These are phyloP conservation scores for Globisporangium nodosum DNA, from an alignment of 352 stramenopile genomes.

Conservation along the genomic window DNA sequence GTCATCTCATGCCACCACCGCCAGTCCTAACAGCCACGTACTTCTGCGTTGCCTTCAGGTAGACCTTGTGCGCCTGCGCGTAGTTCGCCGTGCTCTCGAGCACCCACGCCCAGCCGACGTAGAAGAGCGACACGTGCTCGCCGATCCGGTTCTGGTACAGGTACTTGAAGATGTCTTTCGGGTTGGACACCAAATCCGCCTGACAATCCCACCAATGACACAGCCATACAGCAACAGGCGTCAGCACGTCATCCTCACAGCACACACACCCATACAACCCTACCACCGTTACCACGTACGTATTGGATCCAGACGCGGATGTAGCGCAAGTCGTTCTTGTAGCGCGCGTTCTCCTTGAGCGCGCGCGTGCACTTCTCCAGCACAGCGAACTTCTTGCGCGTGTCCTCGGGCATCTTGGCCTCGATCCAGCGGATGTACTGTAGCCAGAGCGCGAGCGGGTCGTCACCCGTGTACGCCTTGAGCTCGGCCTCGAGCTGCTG, in stretches of 20 bases:
- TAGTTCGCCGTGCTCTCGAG: conserved; percentile 79
- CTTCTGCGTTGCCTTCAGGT: conserved; percentile 82
- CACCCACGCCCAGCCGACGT: conserved; percentile 82
- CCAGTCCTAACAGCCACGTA: conserved; percentile 24
- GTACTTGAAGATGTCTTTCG: conserved; percentile 88
- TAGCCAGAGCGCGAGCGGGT: conserved; percentile 63
- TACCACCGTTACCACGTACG: conserved; percentile 26
- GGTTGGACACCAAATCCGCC: conserved; percentile 81
- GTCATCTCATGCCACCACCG: background rate
- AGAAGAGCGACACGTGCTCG: conserved; percentile 74
- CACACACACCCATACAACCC: background rate
- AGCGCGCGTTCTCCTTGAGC: conserved; percentile 53
- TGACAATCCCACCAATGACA: conserved; percentile 13
- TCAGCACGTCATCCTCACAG: background rate
- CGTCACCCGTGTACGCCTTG: conserved; percentile 43
- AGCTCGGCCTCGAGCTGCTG: conserved; percentile 46
- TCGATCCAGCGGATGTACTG: conserved; percentile 81
- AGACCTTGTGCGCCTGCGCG: conserved; percentile 81
- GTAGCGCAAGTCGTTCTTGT: conserved; percentile 80
- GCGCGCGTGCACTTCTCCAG: conserved; percentile 71
- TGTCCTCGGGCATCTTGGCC: conserved; percentile 78
- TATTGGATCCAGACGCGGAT: conserved; percentile 87
- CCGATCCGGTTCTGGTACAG: conserved; percentile 86
- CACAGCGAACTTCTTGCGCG: conserved; percentile 64
- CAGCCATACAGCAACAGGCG: background rate